Conservation (phyloP, 345 rosid species). For the Populus nigra region DNA sequence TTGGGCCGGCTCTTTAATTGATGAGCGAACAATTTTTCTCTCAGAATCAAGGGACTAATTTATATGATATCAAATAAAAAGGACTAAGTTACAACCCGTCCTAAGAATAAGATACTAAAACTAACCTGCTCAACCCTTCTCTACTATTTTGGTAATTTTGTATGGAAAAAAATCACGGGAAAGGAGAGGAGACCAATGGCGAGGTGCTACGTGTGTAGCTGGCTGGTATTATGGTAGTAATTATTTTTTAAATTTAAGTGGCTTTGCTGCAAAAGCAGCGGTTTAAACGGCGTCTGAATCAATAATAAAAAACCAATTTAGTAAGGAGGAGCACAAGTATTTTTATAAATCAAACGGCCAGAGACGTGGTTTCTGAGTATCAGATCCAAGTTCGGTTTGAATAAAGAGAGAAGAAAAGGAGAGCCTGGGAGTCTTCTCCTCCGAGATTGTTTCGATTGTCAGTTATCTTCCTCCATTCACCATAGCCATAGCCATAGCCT, state of each 20-base stretch:
- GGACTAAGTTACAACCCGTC: not conserved
- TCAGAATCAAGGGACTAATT: not conserved
- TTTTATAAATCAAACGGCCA: not conserved
- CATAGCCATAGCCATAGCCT: not conserved
- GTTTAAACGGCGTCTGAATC: not conserved
- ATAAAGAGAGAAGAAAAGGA: not conserved
- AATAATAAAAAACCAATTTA: not conserved
- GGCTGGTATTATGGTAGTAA: no score
- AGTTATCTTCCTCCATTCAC: not conserved
- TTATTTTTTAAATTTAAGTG: no score
- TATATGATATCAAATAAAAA: not conserved
- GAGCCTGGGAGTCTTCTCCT: not conserved
- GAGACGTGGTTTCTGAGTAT: not conserved
- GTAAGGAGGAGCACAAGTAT: not conserved
- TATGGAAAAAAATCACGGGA: not conserved
- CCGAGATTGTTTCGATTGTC: not conserved
- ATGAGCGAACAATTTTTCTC: no score
- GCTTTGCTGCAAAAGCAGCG: not conserved
- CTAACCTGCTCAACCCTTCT: not conserved
- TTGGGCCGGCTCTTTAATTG: no score
- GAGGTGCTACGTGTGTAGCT: no score
- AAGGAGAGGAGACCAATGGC: not conserved
- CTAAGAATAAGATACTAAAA: not conserved
- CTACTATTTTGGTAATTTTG: not conserved
- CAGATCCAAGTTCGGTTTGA: not conserved